Conservation (phyloP, 768 basidiomycete genomes). For the Boletus edulis region DNA sequence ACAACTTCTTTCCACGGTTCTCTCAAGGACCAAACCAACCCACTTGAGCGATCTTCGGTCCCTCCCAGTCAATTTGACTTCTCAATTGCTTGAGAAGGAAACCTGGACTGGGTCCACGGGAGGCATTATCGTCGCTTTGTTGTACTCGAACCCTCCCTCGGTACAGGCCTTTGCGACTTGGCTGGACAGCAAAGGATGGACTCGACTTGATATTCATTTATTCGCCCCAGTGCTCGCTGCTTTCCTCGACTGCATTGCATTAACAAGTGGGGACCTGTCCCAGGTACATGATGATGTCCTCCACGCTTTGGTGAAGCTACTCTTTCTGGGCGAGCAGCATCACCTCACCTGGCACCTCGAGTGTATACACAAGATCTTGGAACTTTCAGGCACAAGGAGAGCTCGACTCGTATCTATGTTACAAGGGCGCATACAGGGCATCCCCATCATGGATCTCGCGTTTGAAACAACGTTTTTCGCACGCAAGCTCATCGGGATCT, state of each 20-base stretch:
- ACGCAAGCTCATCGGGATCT: slow-evolving; percentile 21
- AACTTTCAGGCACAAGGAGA: slow-evolving; percentile 22
- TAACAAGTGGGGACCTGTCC: slow-evolving; percentile 18
- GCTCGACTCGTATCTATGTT: slow-evolving; percentile 21
- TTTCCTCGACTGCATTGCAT: slow-evolving; percentile 42
- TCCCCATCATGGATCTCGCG: slow-evolving; percentile 27
- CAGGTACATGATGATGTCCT: slow-evolving; percentile 27
- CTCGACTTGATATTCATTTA: slow-evolving; percentile 17
- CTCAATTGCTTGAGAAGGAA: slow-evolving; percentile 39
- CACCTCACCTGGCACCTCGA: slow-evolving; percentile 1
- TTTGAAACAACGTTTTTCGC: slow-evolving; percentile 35
- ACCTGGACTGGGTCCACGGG: slow-evolving; percentile 45
- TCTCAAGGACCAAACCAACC: background rate
- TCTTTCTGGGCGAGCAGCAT: slow-evolving; percentile 9
- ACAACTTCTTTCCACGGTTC: slow-evolving; percentile 1
- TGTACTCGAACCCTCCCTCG: slow-evolving; percentile 40
- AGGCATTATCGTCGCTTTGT: slow-evolving; percentile 39
- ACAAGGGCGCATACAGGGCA: slow-evolving; percentile 24
- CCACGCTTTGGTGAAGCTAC: slow-evolving; percentile 27
- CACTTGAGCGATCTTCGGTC: background rate
- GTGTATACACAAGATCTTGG: slow-evolving; percentile 32
- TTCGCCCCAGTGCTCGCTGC: slow-evolving; percentile 43
- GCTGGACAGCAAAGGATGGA: slow-evolving; percentile 31
- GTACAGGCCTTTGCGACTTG: slow-evolving; percentile 35
- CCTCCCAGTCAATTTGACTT: slow-evolving; percentile 26